A percentile compares a stretch with the other conserved stretches of the same genome.
phyloP scores from a whole-genome alignment of 1,139 yeast genomes.

The Saccharomycopsis crataegensis region DNA sequence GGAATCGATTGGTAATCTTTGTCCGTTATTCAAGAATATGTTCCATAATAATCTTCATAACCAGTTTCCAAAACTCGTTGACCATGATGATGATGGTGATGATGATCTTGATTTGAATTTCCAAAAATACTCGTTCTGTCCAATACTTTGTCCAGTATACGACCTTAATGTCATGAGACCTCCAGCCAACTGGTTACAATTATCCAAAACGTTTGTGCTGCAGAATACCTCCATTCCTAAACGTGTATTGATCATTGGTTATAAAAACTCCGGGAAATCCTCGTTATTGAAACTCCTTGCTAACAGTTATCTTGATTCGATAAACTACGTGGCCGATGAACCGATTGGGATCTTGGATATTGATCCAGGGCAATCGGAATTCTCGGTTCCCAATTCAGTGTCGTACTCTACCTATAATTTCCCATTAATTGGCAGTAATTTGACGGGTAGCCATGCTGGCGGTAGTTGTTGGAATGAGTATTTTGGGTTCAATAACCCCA shows the following conservation, averaged over 20 bases:
- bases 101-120: conserved; percentile 21
- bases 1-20: conserved; percentile 33
- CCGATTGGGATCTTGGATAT: conserved; percentile 53
- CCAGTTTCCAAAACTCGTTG: conserved; percentile 2
- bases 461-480: conserved; percentile 28
- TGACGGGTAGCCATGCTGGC: conserved; percentile 17
- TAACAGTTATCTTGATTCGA: conserved; percentile 33
- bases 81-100: conserved; percentile 23
- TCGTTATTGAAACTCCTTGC: conserved; percentile 53
- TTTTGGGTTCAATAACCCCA: conserved; percentile 70
- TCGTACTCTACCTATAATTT: conserved; percentile 26
- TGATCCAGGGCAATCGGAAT: conserved; percentile 92
- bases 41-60: conserved; percentile 23
- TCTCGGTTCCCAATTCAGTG: conserved; percentile 56
- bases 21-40: conserved; percentile 43
- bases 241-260: conserved; percentile 42
- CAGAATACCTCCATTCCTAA: background rate
- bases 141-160: conserved; percentile 29
- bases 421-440: conserved; percentile 27
- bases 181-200: conserved; percentile 25
- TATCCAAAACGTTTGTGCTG: conserved; percentile 20
- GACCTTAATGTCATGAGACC: conserved; percentile 27
- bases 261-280: conserved; percentile 82
- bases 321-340: conserved; percentile 13
- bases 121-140: conserved; percentile 31